Evolutionary conservation across 257 asterid genomes (phyloP), one percentile per base, ranked within the genome.

Genomic region (Gentiana dahurica): DNA sequence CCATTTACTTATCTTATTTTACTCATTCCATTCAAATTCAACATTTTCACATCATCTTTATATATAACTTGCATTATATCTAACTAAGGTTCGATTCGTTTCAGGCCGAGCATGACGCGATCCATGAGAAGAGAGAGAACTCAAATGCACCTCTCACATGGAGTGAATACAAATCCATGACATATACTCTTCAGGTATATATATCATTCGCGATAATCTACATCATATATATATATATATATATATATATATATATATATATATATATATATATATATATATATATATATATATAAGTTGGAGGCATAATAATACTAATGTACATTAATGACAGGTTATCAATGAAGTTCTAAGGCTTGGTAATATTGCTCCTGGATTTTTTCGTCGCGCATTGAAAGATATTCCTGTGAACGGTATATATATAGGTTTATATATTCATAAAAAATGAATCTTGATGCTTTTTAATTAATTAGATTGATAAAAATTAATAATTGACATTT

Each of bases 301-400:
- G n/a, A 12, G 8, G n/a, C 36, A 5, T 35, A 15, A 5, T 35
- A 15, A 7, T 60, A 5, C 6, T 4, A 32, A 12, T 33, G 3
- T 4, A 11, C 24, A n/a, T 12, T 36, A 24, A 24, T 24, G 24
- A 24, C 65, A 72, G 77, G 77, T 72, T 37, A 44, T 67, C 4
- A 64, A 72, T 35, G 77, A 72, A 53, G 68, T 70, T 8, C 51
- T 67, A 36, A 63, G 73, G 43, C 46, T 72, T 51, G 70, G 46
- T 45, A 72, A 59, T 46, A 48, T 48, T 1, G 45, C 24, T 47
- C 77, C 71, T 46, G 77, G 77, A 49, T 12, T 72, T 51, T 34
- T 72, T 2, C 58, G 77, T 36, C 63, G 51, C 45, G 63, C 68
- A 9, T 43, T 58, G n/a, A 64, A 63, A 60, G 77, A 72, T 51